phyloP scores from a whole-genome alignment of 306 rosid genomes.

The Datisca glomerata region DNA sequence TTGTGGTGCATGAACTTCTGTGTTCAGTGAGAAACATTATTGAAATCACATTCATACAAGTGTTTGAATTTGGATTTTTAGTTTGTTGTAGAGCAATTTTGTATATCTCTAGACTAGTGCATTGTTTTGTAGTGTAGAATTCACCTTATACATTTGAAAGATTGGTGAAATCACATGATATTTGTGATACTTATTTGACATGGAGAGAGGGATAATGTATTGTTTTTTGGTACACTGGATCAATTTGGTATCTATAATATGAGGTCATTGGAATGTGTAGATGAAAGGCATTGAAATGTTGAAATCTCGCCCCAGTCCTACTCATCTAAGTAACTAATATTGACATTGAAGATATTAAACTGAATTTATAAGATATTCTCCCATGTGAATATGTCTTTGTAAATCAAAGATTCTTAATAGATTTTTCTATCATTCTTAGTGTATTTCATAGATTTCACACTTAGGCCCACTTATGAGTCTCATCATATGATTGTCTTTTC shows the following conservation, averaged over 20 bases:
- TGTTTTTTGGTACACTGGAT: not conserved
- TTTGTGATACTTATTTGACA: not conserved
- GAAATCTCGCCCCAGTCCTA: not conserved
- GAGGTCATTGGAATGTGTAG: not conserved
- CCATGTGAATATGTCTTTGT: not conserved
- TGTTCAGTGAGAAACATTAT: too few relatives aligned
- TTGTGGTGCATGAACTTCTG: too few relatives aligned
- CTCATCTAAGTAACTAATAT: not conserved
- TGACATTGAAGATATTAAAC: too few relatives aligned
- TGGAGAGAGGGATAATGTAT: not conserved
- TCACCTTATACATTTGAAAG: conserved; percentile 1
- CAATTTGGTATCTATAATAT: not conserved
- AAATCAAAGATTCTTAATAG: not conserved
- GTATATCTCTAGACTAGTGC: conserved; percentile 2
- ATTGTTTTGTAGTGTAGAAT: too few relatives aligned
- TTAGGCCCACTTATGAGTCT: too few relatives aligned
- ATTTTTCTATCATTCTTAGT: not conserved
- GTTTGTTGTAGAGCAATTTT: too few relatives aligned
- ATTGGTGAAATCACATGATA: not conserved
- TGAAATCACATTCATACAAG: too few relatives aligned
- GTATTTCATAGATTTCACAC: not conserved
- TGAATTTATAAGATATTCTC: too few relatives aligned
- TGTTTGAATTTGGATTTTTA: too few relatives aligned
- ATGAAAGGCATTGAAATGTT: not conserved
- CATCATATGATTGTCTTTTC: too few relatives aligned